These are phyloP conservation scores for Aspergillus conjunctus DNA, from an alignment of 495 filamentous ascomycete genomes.

Conservation along the genomic window DNA sequence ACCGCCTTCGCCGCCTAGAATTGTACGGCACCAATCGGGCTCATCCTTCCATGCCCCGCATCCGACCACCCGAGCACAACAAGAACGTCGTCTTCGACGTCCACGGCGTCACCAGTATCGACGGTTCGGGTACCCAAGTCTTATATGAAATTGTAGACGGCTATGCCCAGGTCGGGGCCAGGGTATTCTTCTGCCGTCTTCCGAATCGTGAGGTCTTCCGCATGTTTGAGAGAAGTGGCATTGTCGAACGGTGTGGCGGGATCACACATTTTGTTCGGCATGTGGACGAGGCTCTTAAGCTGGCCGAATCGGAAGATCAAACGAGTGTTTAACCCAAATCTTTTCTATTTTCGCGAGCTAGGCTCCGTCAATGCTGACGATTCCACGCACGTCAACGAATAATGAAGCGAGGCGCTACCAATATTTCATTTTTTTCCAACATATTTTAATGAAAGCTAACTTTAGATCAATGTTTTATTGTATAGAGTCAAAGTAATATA, in stretches of 20 bases:
- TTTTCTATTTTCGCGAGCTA: neutral
- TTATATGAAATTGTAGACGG: slow-evolving; percentile 81
- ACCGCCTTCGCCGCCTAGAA: slow-evolving; percentile 78
- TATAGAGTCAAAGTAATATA: neutral
- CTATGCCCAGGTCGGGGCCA: slow-evolving; percentile 70
- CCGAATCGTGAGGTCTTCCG: slow-evolving; percentile 69
- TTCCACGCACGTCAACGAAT: neutral
- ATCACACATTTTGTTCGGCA: slow-evolving; percentile 74
- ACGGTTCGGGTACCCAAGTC: slow-evolving; percentile 91
- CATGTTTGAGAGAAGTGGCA: slow-evolving; percentile 77
- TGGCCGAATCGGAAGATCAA: slow-evolving; percentile 68
- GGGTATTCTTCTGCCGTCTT: slow-evolving; percentile 86
- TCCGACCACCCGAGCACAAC: slow-evolving; percentile 72
- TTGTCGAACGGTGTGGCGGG: slow-evolving; percentile 78
- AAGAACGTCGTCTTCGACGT: slow-evolving; percentile 95
- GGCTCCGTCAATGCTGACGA: neutral
- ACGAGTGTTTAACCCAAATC: slow-evolving; percentile 2
- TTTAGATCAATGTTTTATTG: neutral
- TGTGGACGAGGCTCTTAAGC: slow-evolving; percentile 78
- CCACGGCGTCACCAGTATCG: slow-evolving; percentile 88
- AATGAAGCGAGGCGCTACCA: neutral
- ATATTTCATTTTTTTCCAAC: neutral
- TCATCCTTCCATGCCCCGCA: slow-evolving; percentile 82
- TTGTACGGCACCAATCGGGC: slow-evolving; percentile 80
- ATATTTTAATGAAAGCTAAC: neutral